A percentile compares a stretch with the other conserved stretches of the same genome.
phyloP scores from a whole-genome alignment of 208 protist species.

The Polymyxa betae region DNA sequence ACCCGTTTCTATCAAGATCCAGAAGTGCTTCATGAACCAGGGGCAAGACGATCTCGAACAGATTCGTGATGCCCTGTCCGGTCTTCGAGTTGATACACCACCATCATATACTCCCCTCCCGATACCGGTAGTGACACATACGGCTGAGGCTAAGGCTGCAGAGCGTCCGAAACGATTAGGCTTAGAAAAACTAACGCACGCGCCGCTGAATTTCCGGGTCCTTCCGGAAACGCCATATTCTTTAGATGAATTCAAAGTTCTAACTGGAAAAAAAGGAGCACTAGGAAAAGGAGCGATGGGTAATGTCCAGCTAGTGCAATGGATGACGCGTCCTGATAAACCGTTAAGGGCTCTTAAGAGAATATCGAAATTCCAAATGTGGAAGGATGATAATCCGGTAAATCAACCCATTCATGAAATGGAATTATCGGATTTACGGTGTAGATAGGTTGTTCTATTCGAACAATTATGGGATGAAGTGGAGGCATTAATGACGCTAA shows the following conservation, averaged over 20 bases:
- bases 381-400: slow-evolving; percentile 40
- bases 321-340: background rate
- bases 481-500: background rate
- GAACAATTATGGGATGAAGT: slow-evolving; percentile 49
- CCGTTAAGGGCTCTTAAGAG: slow-evolving; percentile 2
- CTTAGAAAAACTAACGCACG: background rate
- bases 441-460: background rate
- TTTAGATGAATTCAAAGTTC: slow-evolving; percentile 21
- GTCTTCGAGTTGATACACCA: no score
- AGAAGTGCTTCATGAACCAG: no score
- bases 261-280: background rate
- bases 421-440: background rate
- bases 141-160: background rate
- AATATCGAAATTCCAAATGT: slow-evolving; percentile 47
- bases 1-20: no score
- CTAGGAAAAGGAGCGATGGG: slow-evolving; percentile 33
- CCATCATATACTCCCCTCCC: no score
- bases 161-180: background rate
- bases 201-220: slow-evolving; percentile 1
- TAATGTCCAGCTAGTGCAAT: slow-evolving; percentile 17
- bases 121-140: background rate
- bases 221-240: background rate
- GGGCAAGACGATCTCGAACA: no score
- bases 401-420: background rate
- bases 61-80: no score